Evolutionary conservation across 169 alveolate species (phyloP).

Genomic region (Cryptosporidium parvum): DNA sequence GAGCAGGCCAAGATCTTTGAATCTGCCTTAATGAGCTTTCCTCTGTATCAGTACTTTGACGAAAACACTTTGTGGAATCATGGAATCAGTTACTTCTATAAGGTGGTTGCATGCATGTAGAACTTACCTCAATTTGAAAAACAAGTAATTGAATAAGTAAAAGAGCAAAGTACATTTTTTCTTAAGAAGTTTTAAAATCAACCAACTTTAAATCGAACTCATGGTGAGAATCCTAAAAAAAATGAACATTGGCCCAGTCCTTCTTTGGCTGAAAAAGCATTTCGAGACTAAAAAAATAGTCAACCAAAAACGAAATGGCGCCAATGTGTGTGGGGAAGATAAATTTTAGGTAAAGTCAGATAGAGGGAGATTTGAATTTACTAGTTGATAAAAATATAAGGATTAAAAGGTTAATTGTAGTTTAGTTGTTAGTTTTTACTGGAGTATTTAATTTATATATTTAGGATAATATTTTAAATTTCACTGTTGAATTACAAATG

Average conservation of each 20-base stretch:
- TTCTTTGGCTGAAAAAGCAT: conserved; percentile 6
- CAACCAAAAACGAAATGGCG: conserved; percentile 1
- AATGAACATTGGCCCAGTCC: conserved; percentile 13
- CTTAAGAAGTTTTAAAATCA: not conserved
- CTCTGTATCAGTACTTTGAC: not conserved
- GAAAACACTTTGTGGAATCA: not conserved
- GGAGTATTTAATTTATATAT: not conserved
- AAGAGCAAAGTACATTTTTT: not conserved
- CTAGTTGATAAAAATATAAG: conserved; percentile 1
- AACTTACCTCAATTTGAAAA: conserved; percentile 11
- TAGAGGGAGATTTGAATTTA: not conserved
- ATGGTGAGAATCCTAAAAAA: not conserved
- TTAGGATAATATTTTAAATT: not conserved
- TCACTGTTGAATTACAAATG: not conserved
- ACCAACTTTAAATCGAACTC: not conserved
- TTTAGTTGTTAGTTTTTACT: conserved; percentile 6
- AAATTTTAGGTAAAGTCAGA: not conserved
- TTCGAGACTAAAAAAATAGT: conserved; percentile 16
- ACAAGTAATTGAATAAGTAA: not conserved
- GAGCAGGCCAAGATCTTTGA: conserved; percentile 66
- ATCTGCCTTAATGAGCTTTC: conserved; percentile 28
- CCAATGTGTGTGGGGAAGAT: conserved; percentile 23
- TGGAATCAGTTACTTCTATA: not conserved
- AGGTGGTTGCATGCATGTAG: not conserved
- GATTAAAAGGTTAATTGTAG: not conserved